Evolutionary conservation across 495 filamentous ascomycete genomes (phyloP).

Genomic region (Bacidia gigantensis): DNA sequence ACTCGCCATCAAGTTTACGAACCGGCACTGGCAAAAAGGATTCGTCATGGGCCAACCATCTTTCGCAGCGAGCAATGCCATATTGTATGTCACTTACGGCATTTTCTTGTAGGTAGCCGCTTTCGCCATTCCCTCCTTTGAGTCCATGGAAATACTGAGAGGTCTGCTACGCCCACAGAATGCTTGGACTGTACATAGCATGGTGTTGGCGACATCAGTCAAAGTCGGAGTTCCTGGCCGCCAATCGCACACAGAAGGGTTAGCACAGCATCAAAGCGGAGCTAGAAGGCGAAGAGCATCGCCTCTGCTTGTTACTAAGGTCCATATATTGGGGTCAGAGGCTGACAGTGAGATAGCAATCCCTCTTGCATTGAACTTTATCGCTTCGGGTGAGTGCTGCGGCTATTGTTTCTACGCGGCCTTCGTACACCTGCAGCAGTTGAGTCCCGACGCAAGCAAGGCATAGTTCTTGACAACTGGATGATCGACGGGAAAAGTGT

Average conservation of each 20-base stretch:
- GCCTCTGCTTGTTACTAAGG: slow-evolving; percentile 1
- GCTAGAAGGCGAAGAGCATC: not conserved
- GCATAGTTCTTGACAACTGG: not conserved
- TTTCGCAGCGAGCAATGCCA: slow-evolving; percentile 54
- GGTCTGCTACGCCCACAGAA: slow-evolving; percentile 26
- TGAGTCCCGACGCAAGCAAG: not conserved
- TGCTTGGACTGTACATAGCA: slow-evolving; percentile 50
- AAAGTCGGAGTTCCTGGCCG: slow-evolving; percentile 53
- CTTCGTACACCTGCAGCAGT: not conserved
- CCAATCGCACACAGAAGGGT: slow-evolving; percentile 68
- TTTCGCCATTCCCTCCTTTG: not conserved
- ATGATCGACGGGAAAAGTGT: too few relatives aligned
- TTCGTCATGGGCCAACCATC: slow-evolving; percentile 52
- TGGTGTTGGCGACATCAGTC: slow-evolving; percentile 54
- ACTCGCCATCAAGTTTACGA: too few relatives aligned
- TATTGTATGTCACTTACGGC: slow-evolving; percentile 62
- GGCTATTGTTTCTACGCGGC: not conserved
- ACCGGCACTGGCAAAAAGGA: not conserved
- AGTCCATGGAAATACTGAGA: not conserved
- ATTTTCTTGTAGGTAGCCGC: slow-evolving; percentile 46
- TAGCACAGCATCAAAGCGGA: slow-evolving; percentile 22
- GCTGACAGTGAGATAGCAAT: slow-evolving; percentile 36
- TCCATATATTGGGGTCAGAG: not conserved
- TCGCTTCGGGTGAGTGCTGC: slow-evolving; percentile 64
- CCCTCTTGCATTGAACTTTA: slow-evolving; percentile 67